Conservation (phyloP, 768 basidiomycete genomes). For the Tricholoma sp. region DNA sequence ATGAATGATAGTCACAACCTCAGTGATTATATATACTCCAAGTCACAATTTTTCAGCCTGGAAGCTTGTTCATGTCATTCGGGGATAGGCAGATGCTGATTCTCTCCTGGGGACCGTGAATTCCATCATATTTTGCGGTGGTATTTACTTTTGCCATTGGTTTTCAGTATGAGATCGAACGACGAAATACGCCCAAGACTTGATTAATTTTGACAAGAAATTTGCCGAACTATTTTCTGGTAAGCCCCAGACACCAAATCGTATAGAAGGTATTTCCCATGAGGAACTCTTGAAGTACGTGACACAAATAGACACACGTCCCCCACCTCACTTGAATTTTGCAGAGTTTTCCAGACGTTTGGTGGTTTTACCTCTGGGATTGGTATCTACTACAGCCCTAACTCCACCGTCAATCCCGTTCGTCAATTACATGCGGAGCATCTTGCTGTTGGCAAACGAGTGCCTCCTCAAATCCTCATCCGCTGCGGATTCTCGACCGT, state of each 20-base stretch:
- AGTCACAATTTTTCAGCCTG: conserved; percentile 35
- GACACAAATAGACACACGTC: background rate
- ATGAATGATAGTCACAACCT: conserved; percentile 70
- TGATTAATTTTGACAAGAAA: conserved; percentile 67
- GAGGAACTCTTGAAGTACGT: conserved; percentile 44
- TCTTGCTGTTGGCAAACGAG: conserved; percentile 46
- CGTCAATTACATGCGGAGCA: conserved; percentile 34
- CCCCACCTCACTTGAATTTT: background rate
- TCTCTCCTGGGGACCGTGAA: conserved; percentile 47
- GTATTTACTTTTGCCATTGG: background rate
- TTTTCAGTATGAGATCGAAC: conserved; percentile 60
- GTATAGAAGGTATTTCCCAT: conserved; percentile 47
- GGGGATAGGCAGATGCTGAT: conserved; percentile 42
- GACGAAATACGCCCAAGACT: conserved; percentile 63
- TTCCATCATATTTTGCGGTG: background rate
- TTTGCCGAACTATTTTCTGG: conserved; percentile 65
- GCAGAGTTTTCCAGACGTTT: conserved; percentile 46
- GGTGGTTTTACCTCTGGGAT: conserved; percentile 53
- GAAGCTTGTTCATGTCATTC: conserved; percentile 55
- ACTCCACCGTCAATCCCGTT: conserved; percentile 34
- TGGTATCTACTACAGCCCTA: conserved; percentile 47
- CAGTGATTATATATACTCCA: background rate
- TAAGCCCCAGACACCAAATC: conserved; percentile 47
- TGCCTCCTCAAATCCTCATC: conserved; percentile 44
- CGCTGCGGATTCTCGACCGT: conserved; percentile 46